Percentiles rank a stretch among this genome's conserved stretches.
Evolutionary conservation across 495 filamentous ascomycete species (phyloP).

Genomic region (Penicillium argentinense): DNA sequence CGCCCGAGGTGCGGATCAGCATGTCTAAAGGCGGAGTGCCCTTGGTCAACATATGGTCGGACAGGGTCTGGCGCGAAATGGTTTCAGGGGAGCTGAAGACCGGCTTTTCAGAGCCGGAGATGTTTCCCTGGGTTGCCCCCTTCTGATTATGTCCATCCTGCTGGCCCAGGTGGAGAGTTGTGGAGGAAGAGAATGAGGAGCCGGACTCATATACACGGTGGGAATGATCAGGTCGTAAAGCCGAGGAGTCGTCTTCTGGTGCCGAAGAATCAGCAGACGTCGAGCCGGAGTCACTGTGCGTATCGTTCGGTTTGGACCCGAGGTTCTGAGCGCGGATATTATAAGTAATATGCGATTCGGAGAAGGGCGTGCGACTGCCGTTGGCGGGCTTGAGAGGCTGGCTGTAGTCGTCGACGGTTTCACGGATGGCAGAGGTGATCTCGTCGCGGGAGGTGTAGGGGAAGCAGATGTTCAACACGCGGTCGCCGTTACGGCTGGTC

Average conservation of each 20-base stretch:
- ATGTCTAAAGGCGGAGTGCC: slow-evolving; percentile 85
- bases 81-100: slow-evolving; percentile 68
- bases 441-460: slow-evolving; percentile 96
- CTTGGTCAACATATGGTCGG: slow-evolving; percentile 78
- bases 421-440: slow-evolving; percentile 86
- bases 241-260: slow-evolving; percentile 35
- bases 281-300: slow-evolving; percentile 37
- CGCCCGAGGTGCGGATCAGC: slow-evolving; percentile 85
- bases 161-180: slow-evolving; percentile 47
- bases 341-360: slow-evolving; percentile 79
- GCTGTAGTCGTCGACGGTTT: slow-evolving; percentile 81
- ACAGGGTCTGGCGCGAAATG: slow-evolving; percentile 78
- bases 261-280: slow-evolving; percentile 32
- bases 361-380: slow-evolving; percentile 66
- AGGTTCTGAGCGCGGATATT: slow-evolving; percentile 67
- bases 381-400: slow-evolving; percentile 51
- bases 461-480: slow-evolving; percentile 93
- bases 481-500: slow-evolving; percentile 78
- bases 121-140: slow-evolving; percentile 20
- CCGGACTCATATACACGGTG: slow-evolving; percentile 52
- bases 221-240: slow-evolving; percentile 25
- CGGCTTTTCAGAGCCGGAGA: slow-evolving; percentile 21
- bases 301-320: slow-evolving; percentile 40
- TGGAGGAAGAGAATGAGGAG: slow-evolving; percentile 55
- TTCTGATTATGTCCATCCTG: slow-evolving; percentile 34